phyloP scores from a whole-genome alignment of 805 yeast species.

The Metschnikowia proteae region DNA sequence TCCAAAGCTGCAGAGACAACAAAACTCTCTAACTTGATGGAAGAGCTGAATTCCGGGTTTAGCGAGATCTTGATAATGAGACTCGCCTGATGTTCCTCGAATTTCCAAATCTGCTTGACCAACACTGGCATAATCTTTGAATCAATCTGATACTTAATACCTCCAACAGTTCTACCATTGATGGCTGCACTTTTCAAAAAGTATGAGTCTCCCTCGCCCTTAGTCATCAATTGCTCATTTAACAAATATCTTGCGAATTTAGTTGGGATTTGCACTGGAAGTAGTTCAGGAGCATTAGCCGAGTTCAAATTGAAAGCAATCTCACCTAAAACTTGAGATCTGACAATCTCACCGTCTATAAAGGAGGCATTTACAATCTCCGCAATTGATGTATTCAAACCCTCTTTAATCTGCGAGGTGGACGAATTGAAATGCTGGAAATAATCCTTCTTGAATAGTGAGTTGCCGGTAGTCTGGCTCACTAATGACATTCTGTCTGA shows the following conservation, averaged over 20 bases:
- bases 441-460: slow-evolving; percentile 45
- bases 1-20: slow-evolving; percentile 56
- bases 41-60: slow-evolving; percentile 42
- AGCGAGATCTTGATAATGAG: slow-evolving; percentile 70
- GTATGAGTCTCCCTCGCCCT: slow-evolving; percentile 32
- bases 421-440: slow-evolving; percentile 31
- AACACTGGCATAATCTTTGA: slow-evolving; percentile 56
- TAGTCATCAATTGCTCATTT: slow-evolving; percentile 35
- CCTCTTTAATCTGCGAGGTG: slow-evolving; percentile 27
- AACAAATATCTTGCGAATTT: slow-evolving; percentile 49
- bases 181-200: slow-evolving; percentile 47
- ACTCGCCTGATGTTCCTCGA: slow-evolving; percentile 79
- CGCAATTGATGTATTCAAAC: slow-evolving; percentile 79
- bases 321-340: slow-evolving; percentile 76
- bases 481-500: slow-evolving; percentile 20
- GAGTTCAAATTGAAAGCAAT: slow-evolving; percentile 69
- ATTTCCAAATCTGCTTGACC: slow-evolving; percentile 84
- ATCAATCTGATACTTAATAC: slow-evolving; percentile 66
- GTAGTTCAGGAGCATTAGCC: slow-evolving; percentile 21
- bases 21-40: slow-evolving; percentile 52
- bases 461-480: slow-evolving; percentile 40
- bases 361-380: slow-evolving; percentile 76
- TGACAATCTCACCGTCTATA: slow-evolving; percentile 58
- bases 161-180: slow-evolving; percentile 68
- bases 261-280: slow-evolving; percentile 39